Base-by-base conservation (phyloP, 2,329 filamentous ascomycete species). In the Ilyonectria robusta region DNA sequence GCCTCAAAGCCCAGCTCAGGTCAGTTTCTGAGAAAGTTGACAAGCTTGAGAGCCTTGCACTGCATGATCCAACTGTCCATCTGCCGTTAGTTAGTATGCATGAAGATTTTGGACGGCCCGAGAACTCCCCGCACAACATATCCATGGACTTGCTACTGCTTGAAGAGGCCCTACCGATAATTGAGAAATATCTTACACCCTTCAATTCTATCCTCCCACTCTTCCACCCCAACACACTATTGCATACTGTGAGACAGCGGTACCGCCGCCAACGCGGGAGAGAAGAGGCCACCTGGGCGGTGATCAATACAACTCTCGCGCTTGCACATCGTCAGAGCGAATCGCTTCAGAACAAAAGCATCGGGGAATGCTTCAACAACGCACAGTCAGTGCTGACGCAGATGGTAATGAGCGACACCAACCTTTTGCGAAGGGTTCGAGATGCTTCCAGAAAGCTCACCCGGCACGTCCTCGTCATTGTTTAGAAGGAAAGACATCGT, bases 191-290 rank as follows among this genome's bases (percentile, higher is more conserved):
- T 17, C 53, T 72, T 2, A 5, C 57, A 1, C 67, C 62, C 0
- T 33, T 72, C 17, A 72, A 72, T 46, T 8, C 33, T 0, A 19
- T 72, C 1, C 26, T 72, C 0, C 70, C 70, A 1, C 47, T 72
- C 0, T 72, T 70, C 13, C 19, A 72, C 11, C 47, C 65, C 3
- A 37, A 19, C 2, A n/a, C 6, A 0, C 15, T 72, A 2, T 6
- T 61, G 2, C 3, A 37, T 0, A 7, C 4, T 0, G 44, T 71
- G 2, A 51, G 65, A 1, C 11, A 31, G 1, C 72, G 67, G 67
- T 72, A 69, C 4, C n/a, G 5, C 5, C 35, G 26, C 31, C 54
- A 53, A 3, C 53, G 59, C 26, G 44, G 62, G 1, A 31, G 13
- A 0, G 31, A 11, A 33, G 8, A 9, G 31, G 40, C 58, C 2